Percentiles rank a stretch among this genome's conserved stretches.
These are phyloP conservation scores for Hanseniaspora thailandica DNA, from an alignment of 805 yeast genomes.

Conservation along the genomic window DNA sequence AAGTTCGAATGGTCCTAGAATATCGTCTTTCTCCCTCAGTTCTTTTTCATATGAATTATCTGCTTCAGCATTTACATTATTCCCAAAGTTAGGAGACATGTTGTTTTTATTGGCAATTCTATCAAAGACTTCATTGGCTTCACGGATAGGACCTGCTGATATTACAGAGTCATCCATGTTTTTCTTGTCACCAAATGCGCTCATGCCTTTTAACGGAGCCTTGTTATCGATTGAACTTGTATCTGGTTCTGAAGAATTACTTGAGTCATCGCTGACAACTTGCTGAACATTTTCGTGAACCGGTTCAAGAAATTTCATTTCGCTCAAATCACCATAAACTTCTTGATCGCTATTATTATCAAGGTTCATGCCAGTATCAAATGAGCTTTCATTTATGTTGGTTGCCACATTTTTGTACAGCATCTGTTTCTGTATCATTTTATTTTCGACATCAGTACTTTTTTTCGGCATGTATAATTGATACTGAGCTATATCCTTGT, in stretches of 20 bases:
- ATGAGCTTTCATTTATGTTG: not conserved
- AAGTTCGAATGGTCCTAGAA: not conserved
- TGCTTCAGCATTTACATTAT: not conserved
- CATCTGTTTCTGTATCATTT: not conserved
- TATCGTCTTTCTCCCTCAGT: constrained; percentile 5
- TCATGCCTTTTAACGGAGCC: not conserved
- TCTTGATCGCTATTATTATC: not conserved
- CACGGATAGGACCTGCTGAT: constrained; percentile 11
- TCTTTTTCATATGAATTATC: not conserved
- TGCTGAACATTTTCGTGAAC: constrained; percentile 12
- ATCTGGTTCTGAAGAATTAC: not conserved
- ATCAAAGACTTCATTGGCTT: constrained; percentile 9
- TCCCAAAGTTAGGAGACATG: not conserved
- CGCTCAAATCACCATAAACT: not conserved
- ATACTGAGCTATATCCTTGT: constrained; percentile 1
- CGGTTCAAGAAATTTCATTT: not conserved
- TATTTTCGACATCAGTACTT: not conserved
- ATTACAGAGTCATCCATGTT: not conserved
- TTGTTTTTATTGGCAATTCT: not conserved
- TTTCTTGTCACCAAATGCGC: not conserved
- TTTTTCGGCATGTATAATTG: not conserved
- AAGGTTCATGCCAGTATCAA: not conserved
- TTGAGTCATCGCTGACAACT: constrained; percentile 1
- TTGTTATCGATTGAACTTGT: not conserved
- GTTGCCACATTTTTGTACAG: not conserved